Evolutionary conservation across 768 basidiomycete genomes (phyloP).

Genomic region (Collybia nuda): DNA sequence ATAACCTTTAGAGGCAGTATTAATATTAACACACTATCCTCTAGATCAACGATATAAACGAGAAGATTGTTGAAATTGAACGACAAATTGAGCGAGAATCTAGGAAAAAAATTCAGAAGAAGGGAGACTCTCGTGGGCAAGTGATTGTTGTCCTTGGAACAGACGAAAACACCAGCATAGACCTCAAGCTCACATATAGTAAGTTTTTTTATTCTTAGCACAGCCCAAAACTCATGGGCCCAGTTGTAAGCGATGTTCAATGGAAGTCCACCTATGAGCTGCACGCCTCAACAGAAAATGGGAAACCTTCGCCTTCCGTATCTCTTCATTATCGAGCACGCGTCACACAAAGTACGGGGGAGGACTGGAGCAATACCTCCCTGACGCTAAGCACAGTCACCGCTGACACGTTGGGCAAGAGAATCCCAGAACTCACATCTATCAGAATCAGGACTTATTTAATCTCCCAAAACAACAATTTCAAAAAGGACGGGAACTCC

Average conservation of each 20-base stretch:
- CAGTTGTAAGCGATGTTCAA: constrained; percentile 50
- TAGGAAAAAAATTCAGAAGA: constrained; percentile 29
- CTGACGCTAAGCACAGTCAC: constrained; percentile 49
- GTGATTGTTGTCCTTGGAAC: constrained; percentile 44
- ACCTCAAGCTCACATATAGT: constrained; percentile 57
- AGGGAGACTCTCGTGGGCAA: constrained; percentile 29
- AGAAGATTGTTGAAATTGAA: constrained; percentile 38
- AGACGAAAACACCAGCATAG: constrained; percentile 32
- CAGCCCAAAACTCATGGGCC: neutral
- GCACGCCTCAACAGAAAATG: constrained; percentile 47
- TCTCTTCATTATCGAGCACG: constrained; percentile 55
- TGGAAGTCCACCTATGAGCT: constrained; percentile 63
- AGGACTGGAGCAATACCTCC: constrained; percentile 53
- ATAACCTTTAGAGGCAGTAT: neutral
- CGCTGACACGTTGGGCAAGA: constrained; percentile 27
- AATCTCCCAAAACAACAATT: too few relatives aligned
- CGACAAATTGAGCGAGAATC: constrained; percentile 37
- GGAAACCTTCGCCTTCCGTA: constrained; percentile 42
- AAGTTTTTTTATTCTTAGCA: constrained; percentile 15
- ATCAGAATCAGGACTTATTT: constrained; percentile 32
- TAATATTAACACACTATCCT: neutral
- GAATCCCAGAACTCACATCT: constrained; percentile 31
- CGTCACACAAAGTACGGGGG: constrained; percentile 55
- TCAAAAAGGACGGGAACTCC: too few relatives aligned
- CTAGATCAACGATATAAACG: constrained; percentile 33